phyloP scores from a whole-genome alignment of 2,329 filamentous ascomycete genomes.

The Xylariaceae sp. region DNA sequence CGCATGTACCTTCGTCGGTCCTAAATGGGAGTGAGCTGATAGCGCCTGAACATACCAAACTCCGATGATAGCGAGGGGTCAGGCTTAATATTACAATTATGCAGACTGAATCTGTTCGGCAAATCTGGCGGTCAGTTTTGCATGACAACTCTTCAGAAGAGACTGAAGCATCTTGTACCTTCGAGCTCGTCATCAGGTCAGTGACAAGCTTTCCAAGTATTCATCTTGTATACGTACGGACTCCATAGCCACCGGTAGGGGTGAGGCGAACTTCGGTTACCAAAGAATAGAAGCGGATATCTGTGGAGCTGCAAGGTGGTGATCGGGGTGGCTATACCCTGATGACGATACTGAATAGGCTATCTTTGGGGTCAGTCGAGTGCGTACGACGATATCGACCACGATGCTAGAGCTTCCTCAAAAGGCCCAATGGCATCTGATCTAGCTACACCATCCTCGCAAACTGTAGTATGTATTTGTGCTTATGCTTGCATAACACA shows the following conservation, averaged over 20 bases:
- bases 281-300: constrained; percentile 9
- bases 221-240: neutral
- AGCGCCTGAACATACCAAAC: constrained; percentile 5
- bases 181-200: neutral
- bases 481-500: constrained; percentile 21
- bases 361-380: constrained; percentile 25
- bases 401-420: constrained; percentile 10
- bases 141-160: constrained; percentile 11
- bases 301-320: constrained; percentile 12
- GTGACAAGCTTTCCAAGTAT: neutral
- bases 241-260: constrained; percentile 20
- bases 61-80: constrained; percentile 5
- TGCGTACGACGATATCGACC: constrained; percentile 12
- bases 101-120: constrained; percentile 6
- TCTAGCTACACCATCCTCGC: constrained; percentile 21
- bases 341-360: constrained; percentile 10
- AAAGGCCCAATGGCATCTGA: constrained; percentile 8
- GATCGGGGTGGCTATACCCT: constrained; percentile 9
- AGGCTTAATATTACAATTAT: constrained; percentile 6
- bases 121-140: no score
- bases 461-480: constrained; percentile 27
- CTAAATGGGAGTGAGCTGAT: constrained; percentile 9
- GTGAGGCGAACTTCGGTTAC: constrained; percentile 3
- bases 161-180: constrained; percentile 10
- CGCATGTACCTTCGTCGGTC: constrained; percentile 7